These are phyloP conservation scores for Exophiala sp. DNA, from an alignment of 2,329 filamentous ascomycete species.

Conservation along the genomic window DNA sequence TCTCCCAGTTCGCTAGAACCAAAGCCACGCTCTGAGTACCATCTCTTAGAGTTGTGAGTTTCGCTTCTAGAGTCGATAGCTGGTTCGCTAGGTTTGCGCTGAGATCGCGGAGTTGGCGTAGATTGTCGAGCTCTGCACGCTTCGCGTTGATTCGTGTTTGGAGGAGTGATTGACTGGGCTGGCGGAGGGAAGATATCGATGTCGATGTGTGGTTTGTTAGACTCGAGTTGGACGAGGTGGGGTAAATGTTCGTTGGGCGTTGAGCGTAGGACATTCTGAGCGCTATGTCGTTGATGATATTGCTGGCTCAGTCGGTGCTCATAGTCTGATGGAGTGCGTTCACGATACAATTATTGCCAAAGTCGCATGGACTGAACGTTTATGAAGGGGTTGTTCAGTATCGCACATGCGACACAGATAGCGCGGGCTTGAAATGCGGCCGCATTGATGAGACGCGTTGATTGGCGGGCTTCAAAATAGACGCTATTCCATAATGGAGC, in stretches of 20 bases:
- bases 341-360: too few species aligned
- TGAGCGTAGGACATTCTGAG: conserved; percentile 36
- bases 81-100: conserved; percentile 60
- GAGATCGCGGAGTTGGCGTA: conserved; percentile 60
- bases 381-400: too few species aligned
- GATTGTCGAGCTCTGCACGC: conserved; percentile 59
- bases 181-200: conserved; percentile 5
- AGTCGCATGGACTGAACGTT: too few species aligned
- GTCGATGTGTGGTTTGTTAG: conserved; percentile 18
- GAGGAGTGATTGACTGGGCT: conserved; percentile 49
- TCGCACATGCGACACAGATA: too few species aligned
- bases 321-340: too few species aligned
- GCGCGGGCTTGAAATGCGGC: too few species aligned
- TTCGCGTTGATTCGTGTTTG: conserved; percentile 61
- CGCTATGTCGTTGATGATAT: too few species aligned
- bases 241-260: conserved; percentile 35
- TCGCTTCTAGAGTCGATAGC: conserved; percentile 61
- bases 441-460: too few species aligned
- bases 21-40: conserved; percentile 64
- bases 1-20: conserved; percentile 66
- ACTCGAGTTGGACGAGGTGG: conserved; percentile 14
- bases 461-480: too few species aligned
- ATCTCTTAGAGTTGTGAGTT: conserved; percentile 58
- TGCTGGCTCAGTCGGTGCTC: too few species aligned
- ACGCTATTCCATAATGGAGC: too few species aligned